A percentile compares a stretch with the other conserved stretches of the same genome.
phyloP scores from a whole-genome alignment of 345 rosid species.

The Pistacia atlantica region DNA sequence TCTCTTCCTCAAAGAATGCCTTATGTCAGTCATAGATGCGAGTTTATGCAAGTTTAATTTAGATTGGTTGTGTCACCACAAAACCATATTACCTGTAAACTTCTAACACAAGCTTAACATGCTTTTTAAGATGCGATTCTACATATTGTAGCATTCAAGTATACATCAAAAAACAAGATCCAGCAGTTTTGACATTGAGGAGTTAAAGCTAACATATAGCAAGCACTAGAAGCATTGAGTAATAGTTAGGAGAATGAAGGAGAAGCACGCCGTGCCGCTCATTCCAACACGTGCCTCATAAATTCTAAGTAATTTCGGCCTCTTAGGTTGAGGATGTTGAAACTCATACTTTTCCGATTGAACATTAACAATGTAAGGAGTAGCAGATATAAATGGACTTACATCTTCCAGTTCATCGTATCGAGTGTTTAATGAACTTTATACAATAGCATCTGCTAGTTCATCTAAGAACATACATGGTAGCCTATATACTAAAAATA shows the following conservation, averaged over 20 bases:
- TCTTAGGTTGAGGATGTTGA: slow-evolving; percentile 84
- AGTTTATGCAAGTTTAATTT: slow-evolving; percentile 3
- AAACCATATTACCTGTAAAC: no score
- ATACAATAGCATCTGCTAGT: not conserved
- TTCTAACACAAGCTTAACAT: not conserved
- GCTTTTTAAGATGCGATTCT: not conserved
- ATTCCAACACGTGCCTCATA: slow-evolving; percentile 97
- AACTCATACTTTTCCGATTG: slow-evolving; percentile 71
- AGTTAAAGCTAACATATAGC: not conserved
- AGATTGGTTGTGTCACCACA: not conserved
- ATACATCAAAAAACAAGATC: not conserved
- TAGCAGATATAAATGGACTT: not conserved
- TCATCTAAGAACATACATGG: not conserved
- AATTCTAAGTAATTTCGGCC: slow-evolving; percentile 83
- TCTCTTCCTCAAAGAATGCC: not conserved
- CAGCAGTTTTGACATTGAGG: not conserved
- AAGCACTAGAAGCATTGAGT: not conserved
- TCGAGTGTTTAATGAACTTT: not conserved
- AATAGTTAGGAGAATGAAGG: slow-evolving; percentile 19
- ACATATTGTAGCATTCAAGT: not conserved
- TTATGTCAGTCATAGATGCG: not conserved
- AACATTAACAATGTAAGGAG: slow-evolving; percentile 14
- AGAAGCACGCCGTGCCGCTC: slow-evolving; percentile 84
- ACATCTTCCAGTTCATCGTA: not conserved
- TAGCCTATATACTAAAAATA: not conserved